Base-by-base conservation (phyloP, 805 yeast genomes). In the Schizosaccharomyces octosporus region DNA sequence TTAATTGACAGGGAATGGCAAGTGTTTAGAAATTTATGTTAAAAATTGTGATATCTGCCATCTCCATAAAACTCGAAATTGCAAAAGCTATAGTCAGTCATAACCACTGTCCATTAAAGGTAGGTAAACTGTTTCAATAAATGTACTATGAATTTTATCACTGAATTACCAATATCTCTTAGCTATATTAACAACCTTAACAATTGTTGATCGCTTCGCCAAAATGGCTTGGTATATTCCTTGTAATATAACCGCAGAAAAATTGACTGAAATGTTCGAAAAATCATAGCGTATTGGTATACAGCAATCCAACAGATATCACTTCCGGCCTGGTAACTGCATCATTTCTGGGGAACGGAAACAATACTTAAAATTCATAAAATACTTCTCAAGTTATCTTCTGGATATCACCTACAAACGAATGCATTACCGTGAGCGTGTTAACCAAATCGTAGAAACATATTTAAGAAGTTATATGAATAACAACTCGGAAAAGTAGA, bases 201-300 rank as follows among this genome's bases (percentile, higher is more conserved):
- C 64, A 3, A 63, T 66, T 9, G 66, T 66, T 1, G 66, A 66
- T 60, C 48, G 66, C 21, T 59, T 66, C 17, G 59, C 69, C 7
- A 66, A 67, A 58, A 42, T 59, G 24, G 64, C 64, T 15, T 67
- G 62, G 41, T 66, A 66, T 41, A 63, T 66, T 5, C 63, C 65
- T 17, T 55, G 59, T 24, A 27, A 32, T 1, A 32, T 11, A 32
- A 29, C 59, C 21, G 36, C 59, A 21, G 39, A 29, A 2, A 13
- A 55, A 17, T 15, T 55, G 17, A 32, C 6, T n/a, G 11, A 13
- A 55, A n/a, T 55, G n/a, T 19, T 29, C 21, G n/a, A 15, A 29
- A 9, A 39, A 55, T 9, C 15, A 55, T 2, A 54, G 9, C 24
- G 9, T 54, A 21, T 29, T 9, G 32, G 17, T 5, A 5, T 29